phyloP scores from a whole-genome alignment of 441 rosid genomes.

The Euphorbia celastroides region DNA sequence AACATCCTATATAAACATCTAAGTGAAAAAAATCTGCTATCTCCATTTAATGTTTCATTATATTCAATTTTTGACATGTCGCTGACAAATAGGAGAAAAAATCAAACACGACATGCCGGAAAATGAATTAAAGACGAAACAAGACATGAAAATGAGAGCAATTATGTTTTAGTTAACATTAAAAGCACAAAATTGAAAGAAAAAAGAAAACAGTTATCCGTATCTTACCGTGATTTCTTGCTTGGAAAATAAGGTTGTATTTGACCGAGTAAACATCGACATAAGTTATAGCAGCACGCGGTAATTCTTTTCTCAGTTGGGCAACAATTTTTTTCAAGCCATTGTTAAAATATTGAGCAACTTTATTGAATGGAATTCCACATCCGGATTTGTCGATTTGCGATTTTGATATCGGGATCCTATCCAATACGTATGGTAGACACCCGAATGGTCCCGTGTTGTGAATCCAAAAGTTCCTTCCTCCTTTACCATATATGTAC shows the following conservation, averaged over 20 bases:
- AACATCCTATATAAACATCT: no score
- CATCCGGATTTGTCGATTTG: slow-evolving; percentile 56
- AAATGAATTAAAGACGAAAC: no score
- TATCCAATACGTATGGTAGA: slow-evolving; percentile 48
- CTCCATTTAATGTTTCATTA: no score
- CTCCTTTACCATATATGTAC: slow-evolving; percentile 51
- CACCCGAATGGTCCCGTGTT: slow-evolving; percentile 87
- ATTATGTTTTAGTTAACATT: no score
- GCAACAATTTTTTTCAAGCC: slow-evolving; percentile 35
- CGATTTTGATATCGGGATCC: slow-evolving; percentile 29
- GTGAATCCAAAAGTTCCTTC: slow-evolving; percentile 78
- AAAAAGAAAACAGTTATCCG: no score
- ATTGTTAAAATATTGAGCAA: slow-evolving; percentile 46
- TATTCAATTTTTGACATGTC: no score
- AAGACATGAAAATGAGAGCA: no score
- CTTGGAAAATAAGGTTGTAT: slow-evolving; percentile 34
- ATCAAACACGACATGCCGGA: no score
- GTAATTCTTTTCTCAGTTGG: slow-evolving; percentile 33
- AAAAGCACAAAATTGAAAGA: no score
- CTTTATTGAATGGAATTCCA: slow-evolving; percentile 42
- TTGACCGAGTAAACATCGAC: slow-evolving; percentile 56
- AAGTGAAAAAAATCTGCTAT: no score
- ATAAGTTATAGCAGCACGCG: slow-evolving; percentile 46
- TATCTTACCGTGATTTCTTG: slow-evolving; percentile 33
- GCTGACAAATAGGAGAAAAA: no score